Percentiles rank a stretch among this genome's conserved stretches.
These are phyloP conservation scores for Gonapodya prolifera DNA, from an alignment of 192 early-diverging fungal genomes.

Conservation along the genomic window DNA sequence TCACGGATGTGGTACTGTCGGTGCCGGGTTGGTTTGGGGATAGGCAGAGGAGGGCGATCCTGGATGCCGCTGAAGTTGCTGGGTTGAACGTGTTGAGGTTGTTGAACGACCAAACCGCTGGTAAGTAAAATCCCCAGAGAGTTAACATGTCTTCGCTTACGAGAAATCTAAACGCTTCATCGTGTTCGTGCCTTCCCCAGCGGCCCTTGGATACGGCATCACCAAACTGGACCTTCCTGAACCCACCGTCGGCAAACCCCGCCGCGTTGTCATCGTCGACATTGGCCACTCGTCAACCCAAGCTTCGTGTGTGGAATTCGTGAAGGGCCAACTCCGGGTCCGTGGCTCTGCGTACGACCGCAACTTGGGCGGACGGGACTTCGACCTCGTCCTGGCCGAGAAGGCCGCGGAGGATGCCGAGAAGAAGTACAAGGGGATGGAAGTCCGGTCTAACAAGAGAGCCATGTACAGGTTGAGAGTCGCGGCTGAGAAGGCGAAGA, in stretches of 20 bases:
- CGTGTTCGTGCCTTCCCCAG: slow-evolving; percentile 12
- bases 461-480: slow-evolving; percentile 79
- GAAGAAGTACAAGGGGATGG: slow-evolving; percentile 83
- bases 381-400: slow-evolving; percentile 80
- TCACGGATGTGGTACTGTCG: slow-evolving; percentile 88
- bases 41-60: slow-evolving; percentile 74
- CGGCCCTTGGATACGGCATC: slow-evolving; percentile 95
- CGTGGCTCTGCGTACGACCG: slow-evolving; percentile 84
- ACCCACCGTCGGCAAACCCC: slow-evolving; percentile 46
- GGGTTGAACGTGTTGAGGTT: slow-evolving; percentile 83
- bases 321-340: slow-evolving; percentile 92
- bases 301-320: slow-evolving; percentile 77
- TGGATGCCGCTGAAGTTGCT: slow-evolving; percentile 75
- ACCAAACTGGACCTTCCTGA: slow-evolving; percentile 96
- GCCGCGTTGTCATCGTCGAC: slow-evolving; percentile 87
- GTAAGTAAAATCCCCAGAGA: slow-evolving; percentile 13
- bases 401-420: slow-evolving; percentile 79
- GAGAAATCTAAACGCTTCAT: background rate
- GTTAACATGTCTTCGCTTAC: background rate
- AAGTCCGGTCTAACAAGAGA: slow-evolving; percentile 79
- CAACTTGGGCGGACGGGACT: slow-evolving; percentile 89
- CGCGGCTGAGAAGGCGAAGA: slow-evolving; percentile 90
- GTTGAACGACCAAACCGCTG: slow-evolving; percentile 84
- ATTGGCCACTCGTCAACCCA: slow-evolving; percentile 81
- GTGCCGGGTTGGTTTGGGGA: slow-evolving; percentile 93